Percentiles rank a stretch among this genome's conserved stretches.
These are phyloP conservation scores for Fusarium temperatum DNA, from an alignment of 2,329 filamentous ascomycete genomes.

Conservation along the genomic window DNA sequence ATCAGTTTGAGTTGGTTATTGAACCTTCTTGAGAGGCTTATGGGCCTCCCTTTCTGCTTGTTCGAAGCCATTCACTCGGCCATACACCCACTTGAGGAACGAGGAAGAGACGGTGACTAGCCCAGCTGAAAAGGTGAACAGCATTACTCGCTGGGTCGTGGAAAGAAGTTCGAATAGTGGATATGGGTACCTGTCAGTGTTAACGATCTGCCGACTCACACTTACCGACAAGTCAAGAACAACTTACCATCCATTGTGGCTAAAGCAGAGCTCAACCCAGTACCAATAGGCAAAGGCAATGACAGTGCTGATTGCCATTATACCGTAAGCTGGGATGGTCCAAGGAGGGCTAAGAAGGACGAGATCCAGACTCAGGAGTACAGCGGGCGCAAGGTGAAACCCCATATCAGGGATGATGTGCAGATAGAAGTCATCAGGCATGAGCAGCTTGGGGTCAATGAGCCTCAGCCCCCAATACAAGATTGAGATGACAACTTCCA, in stretches of 20 bases:
- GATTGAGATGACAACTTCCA: constrained; percentile 75
- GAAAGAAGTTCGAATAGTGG: constrained; percentile 79
- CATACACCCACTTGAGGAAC: constrained; percentile 75
- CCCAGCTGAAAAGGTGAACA: constrained; percentile 75
- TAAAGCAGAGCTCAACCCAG: constrained; percentile 79
- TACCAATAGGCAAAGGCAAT: constrained; percentile 77
- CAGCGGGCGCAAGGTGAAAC: constrained; percentile 72
- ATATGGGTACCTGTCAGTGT: constrained; percentile 76
- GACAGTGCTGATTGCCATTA: constrained; percentile 64
- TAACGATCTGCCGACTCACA: not conserved
- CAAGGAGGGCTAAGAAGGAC: constrained; percentile 77
- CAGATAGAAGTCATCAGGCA: constrained; percentile 65
- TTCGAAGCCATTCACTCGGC: constrained; percentile 68
- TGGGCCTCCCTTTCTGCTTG: constrained; percentile 43
- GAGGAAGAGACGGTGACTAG: constrained; percentile 78
- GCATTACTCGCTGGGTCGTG: constrained; percentile 69
- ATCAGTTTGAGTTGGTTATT: constrained; percentile 22
- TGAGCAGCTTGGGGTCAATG: constrained; percentile 62
- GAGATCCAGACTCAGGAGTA: constrained; percentile 71
- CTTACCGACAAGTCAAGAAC: no score
- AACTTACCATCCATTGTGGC: constrained; percentile 70
- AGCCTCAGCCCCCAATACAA: constrained; percentile 77
- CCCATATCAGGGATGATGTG: constrained; percentile 67
- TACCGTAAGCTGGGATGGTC: constrained; percentile 69
- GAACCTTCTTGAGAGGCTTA: constrained; percentile 46